Evolutionary conservation across 768 basidiomycete species (phyloP), one percentile per base, ranked within the genome.

Genomic region (Collybia sordida): DNA sequence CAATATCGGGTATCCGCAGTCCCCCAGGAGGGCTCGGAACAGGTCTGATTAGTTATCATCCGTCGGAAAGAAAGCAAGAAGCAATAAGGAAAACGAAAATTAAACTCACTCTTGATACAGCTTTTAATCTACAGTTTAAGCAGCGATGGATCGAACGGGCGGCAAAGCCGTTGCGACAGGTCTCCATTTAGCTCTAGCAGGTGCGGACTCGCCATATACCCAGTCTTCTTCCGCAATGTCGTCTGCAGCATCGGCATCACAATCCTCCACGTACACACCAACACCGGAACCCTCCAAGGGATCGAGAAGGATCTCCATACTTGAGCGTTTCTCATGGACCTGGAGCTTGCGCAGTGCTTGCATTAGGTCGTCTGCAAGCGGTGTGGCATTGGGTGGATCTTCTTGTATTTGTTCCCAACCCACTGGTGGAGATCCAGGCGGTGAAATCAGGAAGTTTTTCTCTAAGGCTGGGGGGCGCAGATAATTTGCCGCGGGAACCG

Each of bases 361-460:
- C 22, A 93, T 88, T 55, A 98, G 79, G 63, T 98, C 96, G 19
- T 89, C 84, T 0, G 96, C 96, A 21, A 97, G 80, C 4, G 93
- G 87, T 2, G 79, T 70, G 2, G 72, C 64, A 62, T 98, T 98
- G 0, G 96, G 96, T 15, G 93, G 91, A 6, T 95, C 93, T 67
- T 98, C 96, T 43, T 74, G 74, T 49, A 94, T 81, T 19, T 80
- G 93, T 62, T 97, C 93, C 97, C 97, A 99, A 2, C 95, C 97
- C 1, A 95, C 85, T 0, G 97, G 97, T 0, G 97, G 97, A 0
- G 94, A 97, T 4, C 97, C 97, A 3, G 97, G 97, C 0, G 97
- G 97, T 0, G 97, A 98, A 55, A 99, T 95, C 41, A 99, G 79
- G 70, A 98, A 98, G 71, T 98, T 98, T 70, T 93, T 93, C 59